Evolutionary conservation across 495 filamentous ascomycete genomes (phyloP).

Genomic region (Penicillium turbatum): DNA sequence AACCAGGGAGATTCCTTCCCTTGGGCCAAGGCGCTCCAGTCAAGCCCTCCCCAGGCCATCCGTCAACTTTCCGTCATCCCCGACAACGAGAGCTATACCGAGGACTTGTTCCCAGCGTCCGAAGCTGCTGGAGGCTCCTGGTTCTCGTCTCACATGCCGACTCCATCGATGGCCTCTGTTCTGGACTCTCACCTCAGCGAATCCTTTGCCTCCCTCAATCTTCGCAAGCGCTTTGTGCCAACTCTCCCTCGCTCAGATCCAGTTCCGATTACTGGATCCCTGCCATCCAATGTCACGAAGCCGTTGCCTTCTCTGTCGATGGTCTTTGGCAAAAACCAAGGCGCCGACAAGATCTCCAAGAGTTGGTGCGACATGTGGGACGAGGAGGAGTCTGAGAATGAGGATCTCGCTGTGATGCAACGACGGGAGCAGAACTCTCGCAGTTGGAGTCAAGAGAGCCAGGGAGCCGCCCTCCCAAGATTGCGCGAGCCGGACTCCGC

Average conservation of each 20-base stretch:
- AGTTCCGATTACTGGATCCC: slow-evolving; percentile 66
- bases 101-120: slow-evolving; percentile 83
- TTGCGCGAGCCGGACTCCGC: slow-evolving; percentile 46
- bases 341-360: slow-evolving; percentile 71
- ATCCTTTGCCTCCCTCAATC: slow-evolving; percentile 60
- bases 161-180: slow-evolving; percentile 74
- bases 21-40: slow-evolving; percentile 88
- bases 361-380: slow-evolving; percentile 98
- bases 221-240: slow-evolving; percentile 38
- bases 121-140: slow-evolving; percentile 66
- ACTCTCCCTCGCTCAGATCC: slow-evolving; percentile 46
- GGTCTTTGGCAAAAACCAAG: slow-evolving; percentile 67
- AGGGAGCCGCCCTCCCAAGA: slow-evolving; percentile 27
- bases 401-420: slow-evolving; percentile 51
- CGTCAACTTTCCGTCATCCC: slow-evolving; percentile 86
- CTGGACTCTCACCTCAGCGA: slow-evolving; percentile 69
- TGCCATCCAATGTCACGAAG: slow-evolving; percentile 67
- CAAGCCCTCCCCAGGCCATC: slow-evolving; percentile 63
- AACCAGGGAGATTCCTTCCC: slow-evolving; percentile 82
- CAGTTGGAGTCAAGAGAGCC: slow-evolving; percentile 77
- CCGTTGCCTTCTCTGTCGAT: slow-evolving; percentile 64
- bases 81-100: slow-evolving; percentile 72
- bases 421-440: slow-evolving; percentile 72
- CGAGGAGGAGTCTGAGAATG: slow-evolving; percentile 70
- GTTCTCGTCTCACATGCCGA: slow-evolving; percentile 65